Evolutionary conservation across 805 yeast genomes (phyloP).

Genomic region (Saccharomyces mikatae): DNA sequence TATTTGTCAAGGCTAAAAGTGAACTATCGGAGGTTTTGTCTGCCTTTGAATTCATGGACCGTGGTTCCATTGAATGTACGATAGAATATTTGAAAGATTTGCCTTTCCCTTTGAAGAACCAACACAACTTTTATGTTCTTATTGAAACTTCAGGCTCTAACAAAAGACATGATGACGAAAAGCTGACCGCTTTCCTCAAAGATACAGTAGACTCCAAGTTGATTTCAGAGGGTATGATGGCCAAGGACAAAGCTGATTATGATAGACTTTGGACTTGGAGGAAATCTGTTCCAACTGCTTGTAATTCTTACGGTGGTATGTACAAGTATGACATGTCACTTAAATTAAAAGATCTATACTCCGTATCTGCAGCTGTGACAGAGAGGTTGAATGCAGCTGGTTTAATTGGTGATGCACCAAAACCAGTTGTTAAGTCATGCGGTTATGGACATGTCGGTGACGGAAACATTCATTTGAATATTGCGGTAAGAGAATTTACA

Average conservation of each 20-base stretch:
- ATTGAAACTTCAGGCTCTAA: constrained; percentile 91
- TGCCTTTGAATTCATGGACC: constrained; percentile 86
- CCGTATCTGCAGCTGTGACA: constrained; percentile 61
- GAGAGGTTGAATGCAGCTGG: constrained; percentile 45
- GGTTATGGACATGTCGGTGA: constrained; percentile 95
- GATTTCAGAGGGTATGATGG: constrained; percentile 79
- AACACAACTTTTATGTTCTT: constrained; percentile 74
- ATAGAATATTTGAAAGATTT: constrained; percentile 42
- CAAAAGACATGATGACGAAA: constrained; percentile 80
- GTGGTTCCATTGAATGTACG: constrained; percentile 51
- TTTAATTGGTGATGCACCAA: constrained; percentile 52
- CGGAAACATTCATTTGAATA: constrained; percentile 85
- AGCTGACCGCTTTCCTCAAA: constrained; percentile 70
- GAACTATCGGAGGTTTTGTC: constrained; percentile 74
- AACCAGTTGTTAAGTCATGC: constrained; percentile 80
- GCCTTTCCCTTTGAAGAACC: constrained; percentile 65
- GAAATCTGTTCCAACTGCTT: constrained; percentile 79
- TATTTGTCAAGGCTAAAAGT: constrained; percentile 60
- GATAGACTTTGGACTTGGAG: constrained; percentile 81
- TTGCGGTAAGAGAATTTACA: constrained; percentile 70
- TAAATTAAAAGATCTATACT: constrained; percentile 68
- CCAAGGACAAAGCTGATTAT: constrained; percentile 81
- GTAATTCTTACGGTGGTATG: constrained; percentile 75
- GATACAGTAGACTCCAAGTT: constrained; percentile 65
- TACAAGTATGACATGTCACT: constrained; percentile 88